A percentile compares a stretch with the other conserved stretches of the same genome.
These are phyloP conservation scores for Lentinula novae-zelandiae DNA, from an alignment of 1,284 basidiomycete genomes.

Conservation along the genomic window DNA sequence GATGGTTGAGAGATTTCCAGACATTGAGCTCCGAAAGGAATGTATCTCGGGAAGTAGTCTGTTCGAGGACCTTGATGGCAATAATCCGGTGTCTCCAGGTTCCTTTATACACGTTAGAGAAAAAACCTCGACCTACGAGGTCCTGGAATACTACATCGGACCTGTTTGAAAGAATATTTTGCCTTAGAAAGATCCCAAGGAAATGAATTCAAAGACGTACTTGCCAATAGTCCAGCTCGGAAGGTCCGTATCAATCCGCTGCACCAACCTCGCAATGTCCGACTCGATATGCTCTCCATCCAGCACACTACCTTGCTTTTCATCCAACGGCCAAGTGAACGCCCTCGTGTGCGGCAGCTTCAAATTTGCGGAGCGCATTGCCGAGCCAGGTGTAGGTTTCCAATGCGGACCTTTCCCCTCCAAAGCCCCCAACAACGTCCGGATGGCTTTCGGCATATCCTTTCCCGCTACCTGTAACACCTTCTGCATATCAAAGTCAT, in stretches of 20 bases:
- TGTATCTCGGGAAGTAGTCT: slow-evolving; percentile 31
- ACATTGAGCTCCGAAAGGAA: slow-evolving; percentile 35
- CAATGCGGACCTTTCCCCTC: slow-evolving; percentile 1
- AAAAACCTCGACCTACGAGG: slow-evolving; percentile 11
- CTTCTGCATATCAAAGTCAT: slow-evolving; percentile 6
- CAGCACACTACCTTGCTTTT: slow-evolving; percentile 3
- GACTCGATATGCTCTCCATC: slow-evolving; percentile 9
- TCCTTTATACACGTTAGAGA: slow-evolving; percentile 16
- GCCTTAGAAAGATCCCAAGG: not conserved
- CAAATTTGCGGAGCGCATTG: not conserved
- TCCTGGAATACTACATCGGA: slow-evolving; percentile 10
- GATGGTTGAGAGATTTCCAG: slow-evolving; percentile 36
- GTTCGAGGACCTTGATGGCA: slow-evolving; percentile 36
- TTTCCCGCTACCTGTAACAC: slow-evolving; percentile 10
- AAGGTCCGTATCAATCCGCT: not conserved
- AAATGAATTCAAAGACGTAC: not conserved
- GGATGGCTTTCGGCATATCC: slow-evolving; percentile 12
- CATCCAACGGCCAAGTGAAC: slow-evolving; percentile 14
- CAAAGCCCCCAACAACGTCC: slow-evolving; percentile 2
- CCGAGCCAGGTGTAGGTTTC: not conserved
- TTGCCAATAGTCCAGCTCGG: slow-evolving; percentile 11
- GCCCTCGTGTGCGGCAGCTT: not conserved
- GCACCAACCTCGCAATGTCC: slow-evolving; percentile 2
- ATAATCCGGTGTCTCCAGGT: slow-evolving; percentile 12
- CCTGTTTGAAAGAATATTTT: not conserved